phyloP scores from a whole-genome alignment of 139 green algal genomes.

The Chlamydomonas schloesseri region DNA sequence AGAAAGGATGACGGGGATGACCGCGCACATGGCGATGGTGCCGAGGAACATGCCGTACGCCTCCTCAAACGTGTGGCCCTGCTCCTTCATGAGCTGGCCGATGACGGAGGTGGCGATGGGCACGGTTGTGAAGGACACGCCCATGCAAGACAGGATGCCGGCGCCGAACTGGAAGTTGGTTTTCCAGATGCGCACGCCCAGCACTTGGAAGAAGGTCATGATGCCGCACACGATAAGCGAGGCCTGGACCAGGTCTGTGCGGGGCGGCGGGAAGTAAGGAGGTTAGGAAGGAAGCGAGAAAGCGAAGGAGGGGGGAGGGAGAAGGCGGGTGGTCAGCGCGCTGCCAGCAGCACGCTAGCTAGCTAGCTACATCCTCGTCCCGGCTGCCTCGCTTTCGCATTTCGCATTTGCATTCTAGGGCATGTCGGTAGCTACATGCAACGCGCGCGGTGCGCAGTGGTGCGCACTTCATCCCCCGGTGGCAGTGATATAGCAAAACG shows the following conservation, averaged over 20 bases:
- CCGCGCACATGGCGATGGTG: constrained; percentile 67
- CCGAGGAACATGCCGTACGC: constrained; percentile 80
- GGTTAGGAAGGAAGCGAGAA: too few species aligned
- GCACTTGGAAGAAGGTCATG: constrained; percentile 57
- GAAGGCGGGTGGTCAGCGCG: too few species aligned
- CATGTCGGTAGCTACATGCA: too few species aligned
- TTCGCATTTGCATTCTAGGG: too few species aligned
- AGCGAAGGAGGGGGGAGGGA: too few species aligned
- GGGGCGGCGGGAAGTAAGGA: too few species aligned
- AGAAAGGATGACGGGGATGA: constrained; percentile 70
- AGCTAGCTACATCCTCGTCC: too few species aligned
- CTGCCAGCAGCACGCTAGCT: too few species aligned
- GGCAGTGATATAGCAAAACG: too few species aligned
- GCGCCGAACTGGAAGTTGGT: constrained; percentile 55
- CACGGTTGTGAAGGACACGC: constrained; percentile 74
- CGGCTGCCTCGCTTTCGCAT: too few species aligned
- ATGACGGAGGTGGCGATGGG: constrained; percentile 59
- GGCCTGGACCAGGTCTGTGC: constrained; percentile 59
- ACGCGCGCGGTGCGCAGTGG: too few species aligned
- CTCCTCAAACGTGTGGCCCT: constrained; percentile 54
- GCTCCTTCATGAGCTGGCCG: constrained; percentile 40
- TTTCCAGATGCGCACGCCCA: constrained; percentile 30
- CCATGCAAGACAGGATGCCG: constrained; percentile 77
- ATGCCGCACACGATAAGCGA: constrained; percentile 75
- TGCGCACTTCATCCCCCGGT: too few species aligned